phyloP scores from a whole-genome alignment of 495 filamentous ascomycete genomes.

The Terfezia boudieri region DNA sequence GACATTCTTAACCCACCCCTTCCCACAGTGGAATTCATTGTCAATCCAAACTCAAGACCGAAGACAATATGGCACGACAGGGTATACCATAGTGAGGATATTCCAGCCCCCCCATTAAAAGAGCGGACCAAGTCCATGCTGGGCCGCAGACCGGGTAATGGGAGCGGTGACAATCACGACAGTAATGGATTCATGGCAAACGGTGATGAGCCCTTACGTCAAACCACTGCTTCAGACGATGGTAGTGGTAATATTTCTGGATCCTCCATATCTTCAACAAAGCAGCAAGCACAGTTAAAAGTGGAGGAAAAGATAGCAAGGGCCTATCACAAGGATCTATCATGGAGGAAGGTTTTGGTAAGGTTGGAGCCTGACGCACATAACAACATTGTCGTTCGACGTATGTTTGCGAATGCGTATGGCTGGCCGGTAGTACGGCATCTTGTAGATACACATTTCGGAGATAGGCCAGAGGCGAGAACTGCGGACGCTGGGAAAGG shows the following conservation, averaged over 20 bases:
- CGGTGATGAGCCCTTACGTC: not conserved
- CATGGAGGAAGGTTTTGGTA: conserved; percentile 92
- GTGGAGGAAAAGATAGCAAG: conserved; percentile 95
- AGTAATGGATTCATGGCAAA: not conserved
- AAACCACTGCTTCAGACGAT: not conserved
- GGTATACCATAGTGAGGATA: conserved; percentile 80
- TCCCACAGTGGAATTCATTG: conserved; percentile 54
- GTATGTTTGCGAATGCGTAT: conserved; percentile 91
- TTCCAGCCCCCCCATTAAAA: conserved; percentile 49
- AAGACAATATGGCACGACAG: conserved; percentile 94
- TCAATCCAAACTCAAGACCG: conserved; percentile 60
- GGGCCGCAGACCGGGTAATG: conserved; percentile 1
- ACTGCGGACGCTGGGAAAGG: conserved; percentile 30
- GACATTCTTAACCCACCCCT: conserved; percentile 80
- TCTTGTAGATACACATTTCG: conserved; percentile 80
- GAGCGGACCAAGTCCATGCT: conserved; percentile 29
- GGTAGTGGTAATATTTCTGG: not conserved
- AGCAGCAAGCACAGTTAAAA: conserved; percentile 35
- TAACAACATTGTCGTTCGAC: conserved; percentile 90
- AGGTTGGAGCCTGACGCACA: conserved; percentile 91
- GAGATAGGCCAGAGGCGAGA: conserved; percentile 35
- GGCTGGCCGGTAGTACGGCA: conserved; percentile 95
- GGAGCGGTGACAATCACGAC: not conserved
- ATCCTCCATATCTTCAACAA: not conserved
- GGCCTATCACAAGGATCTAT: conserved; percentile 71